Base-by-base conservation (phyloP, 2,329 filamentous ascomycete genomes). In the Exophiala viscosa region DNA sequence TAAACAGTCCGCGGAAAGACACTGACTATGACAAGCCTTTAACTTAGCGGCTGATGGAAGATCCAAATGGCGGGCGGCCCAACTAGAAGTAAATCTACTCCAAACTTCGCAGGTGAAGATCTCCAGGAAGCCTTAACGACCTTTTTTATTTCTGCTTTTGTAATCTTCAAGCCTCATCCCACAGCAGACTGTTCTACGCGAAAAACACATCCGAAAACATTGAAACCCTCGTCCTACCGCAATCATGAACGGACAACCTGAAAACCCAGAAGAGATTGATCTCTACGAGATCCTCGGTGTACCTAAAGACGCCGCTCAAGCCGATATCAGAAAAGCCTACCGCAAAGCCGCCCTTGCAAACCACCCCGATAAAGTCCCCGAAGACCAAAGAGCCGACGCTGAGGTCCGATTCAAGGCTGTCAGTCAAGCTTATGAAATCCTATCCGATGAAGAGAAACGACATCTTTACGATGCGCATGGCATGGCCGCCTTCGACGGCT, bases 371-470 rank as follows among this genome's bases (percentile, higher is more conserved):
- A 99, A 99, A 76, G 93, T 95, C 52, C 79, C 90, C 63, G 89
- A 92, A 71, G 84, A 87, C 23, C 84, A 91, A 67, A 86, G 92
- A 62, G 85, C 85, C 67, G 87, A 86, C 62, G 90, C 93, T 55
- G 93, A 97, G 70, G 79, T 85, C 67, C 90, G 86, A 67, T 99
- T 99, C 84, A 99, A 99, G 75, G 77, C 85, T 50, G 86, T 95
- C 52, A 91, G 88, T 55, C 87, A 95, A 74, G 93, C 93, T 63
- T 99, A 99, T 77, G 93, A 99, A 69, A 97, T 99, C 68, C 89
- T 99, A 50, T 87, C 84, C 73, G 92, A 99, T 78, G 92, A 97
- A 59, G 84, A 97, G 57, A 96, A 95, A 72, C 87, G 93, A 66
- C 81, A 88, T 51, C 74, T 95, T 58, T 99, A 99, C 76, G 93